Base-by-base conservation (phyloP, 768 basidiomycete species). In the Boletus edulis region DNA sequence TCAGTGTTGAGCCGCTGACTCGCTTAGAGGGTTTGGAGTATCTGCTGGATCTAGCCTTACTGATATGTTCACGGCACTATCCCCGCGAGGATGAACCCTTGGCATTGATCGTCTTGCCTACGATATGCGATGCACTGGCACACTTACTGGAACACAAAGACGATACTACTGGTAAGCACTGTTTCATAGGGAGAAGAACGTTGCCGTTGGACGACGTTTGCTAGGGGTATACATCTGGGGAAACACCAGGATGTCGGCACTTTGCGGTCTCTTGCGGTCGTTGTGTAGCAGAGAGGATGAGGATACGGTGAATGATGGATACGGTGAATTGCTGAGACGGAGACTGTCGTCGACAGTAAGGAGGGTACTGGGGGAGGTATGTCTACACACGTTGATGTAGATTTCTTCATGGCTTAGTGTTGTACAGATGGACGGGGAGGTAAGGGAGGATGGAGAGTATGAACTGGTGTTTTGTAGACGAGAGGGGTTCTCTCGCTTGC, bases 51-150 rank as follows among this genome's bases (percentile, higher is more conserved):
- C 67, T 73, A 1, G 61, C 83, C 7, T 59, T 84, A 7, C 67
- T 81, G 37, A 78, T 83, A 35, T 61, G 82, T 32, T 71, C 75
- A n/a, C 73, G 68, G 24, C 68, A 78, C 40, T 76, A 78, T 52
- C 34, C 67, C n/a, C 74, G 67, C 27, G 78, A 80, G 35, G 76
- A 82, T 29, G 80, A 80, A 54, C 70, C 79, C 3, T 69, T 86
- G 24, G 80, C 80, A 11, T 59, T 85, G 43, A 59, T 84, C 29
- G 68, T 79, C 11, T 75, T 75, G 46, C 76, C 82, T 10, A 66
- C 71, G 15, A 67, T 89, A 51, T 87, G 82, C 56, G 58, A 63
- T 32, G 84, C 79, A 12, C 60, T 89, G 50, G 52, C 65, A 3
- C 70, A 65, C 45, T 60, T 87, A 15, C 52, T 76, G 31, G 64